These are phyloP conservation scores for Leccinum barrowsii DNA, from an alignment of 768 basidiomycete species.

Conservation along the genomic window DNA sequence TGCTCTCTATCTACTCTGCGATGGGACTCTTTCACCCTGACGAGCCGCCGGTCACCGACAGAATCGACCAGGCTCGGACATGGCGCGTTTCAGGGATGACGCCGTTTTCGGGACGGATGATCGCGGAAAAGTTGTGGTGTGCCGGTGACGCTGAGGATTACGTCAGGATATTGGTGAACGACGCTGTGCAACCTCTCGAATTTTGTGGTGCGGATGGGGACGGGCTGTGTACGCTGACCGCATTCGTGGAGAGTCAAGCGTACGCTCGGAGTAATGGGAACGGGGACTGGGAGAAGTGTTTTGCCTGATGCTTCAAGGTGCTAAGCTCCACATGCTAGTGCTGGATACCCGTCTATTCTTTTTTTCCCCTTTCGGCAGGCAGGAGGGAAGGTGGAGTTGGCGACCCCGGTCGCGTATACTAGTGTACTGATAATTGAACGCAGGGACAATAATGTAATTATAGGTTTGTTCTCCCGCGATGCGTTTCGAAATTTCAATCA, in stretches of 20 bases:
- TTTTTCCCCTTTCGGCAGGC: too few relatives aligned
- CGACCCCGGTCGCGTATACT: too few relatives aligned
- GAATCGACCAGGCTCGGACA: constrained; percentile 26
- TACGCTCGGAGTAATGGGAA: constrained; percentile 67
- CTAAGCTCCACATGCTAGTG: not conserved
- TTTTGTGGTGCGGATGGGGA: constrained; percentile 54
- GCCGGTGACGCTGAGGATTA: constrained; percentile 33
- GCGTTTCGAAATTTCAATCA: too few relatives aligned
- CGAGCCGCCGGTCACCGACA: constrained; percentile 9
- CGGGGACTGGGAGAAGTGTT: constrained; percentile 71
- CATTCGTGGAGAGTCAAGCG: constrained; percentile 67
- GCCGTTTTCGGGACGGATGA: constrained; percentile 73
- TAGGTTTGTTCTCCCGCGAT: too few relatives aligned
- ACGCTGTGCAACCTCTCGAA: constrained; percentile 58
- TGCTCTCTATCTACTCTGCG: constrained; percentile 71
- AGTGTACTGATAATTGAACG: too few relatives aligned
- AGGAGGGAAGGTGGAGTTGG: too few relatives aligned
- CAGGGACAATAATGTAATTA: too few relatives aligned
- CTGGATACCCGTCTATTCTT: not conserved
- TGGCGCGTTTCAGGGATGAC: constrained; percentile 63
- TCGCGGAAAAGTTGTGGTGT: constrained; percentile 66
- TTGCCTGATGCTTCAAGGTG: constrained; percentile 22
- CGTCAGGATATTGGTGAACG: constrained; percentile 75
- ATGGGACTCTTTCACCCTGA: constrained; percentile 50
- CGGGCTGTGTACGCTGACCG: constrained; percentile 60